These are phyloP conservation scores for Rhamnella rubrinervis DNA, from an alignment of 331 rosid species.

Conservation along the genomic window DNA sequence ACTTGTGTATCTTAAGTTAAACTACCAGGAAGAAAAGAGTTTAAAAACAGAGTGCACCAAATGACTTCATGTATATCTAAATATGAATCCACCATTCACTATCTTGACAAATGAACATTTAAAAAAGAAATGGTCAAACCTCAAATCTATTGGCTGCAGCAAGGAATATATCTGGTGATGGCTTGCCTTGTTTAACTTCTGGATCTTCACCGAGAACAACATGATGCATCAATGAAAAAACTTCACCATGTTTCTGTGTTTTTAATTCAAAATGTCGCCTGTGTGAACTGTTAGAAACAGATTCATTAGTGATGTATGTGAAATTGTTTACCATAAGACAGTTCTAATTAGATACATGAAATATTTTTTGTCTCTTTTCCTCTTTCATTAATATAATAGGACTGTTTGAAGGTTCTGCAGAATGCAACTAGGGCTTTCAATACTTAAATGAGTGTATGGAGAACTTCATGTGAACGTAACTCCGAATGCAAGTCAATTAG, in stretches of 20 bases:
- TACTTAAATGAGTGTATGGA: too few species aligned
- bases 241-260: constrained; percentile 70
- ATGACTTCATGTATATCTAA: neutral
- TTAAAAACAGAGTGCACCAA: neutral
- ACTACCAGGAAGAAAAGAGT: constrained; percentile 6
- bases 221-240: constrained; percentile 87
- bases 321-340: constrained; percentile 3
- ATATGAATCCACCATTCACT: too few species aligned
- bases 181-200: constrained; percentile 93
- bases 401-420: neutral
- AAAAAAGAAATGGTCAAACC: constrained; percentile 43
- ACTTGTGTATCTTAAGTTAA: constrained; percentile 10
- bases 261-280: constrained; percentile 78
- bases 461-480: neutral
- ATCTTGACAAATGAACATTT: neutral
- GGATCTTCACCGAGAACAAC: constrained; percentile 92
- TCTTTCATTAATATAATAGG: neutral
- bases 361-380: neutral
- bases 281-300: constrained; percentile 57
- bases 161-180: constrained; percentile 84
- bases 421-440: too few species aligned
- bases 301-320: constrained; percentile 23
- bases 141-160: constrained; percentile 91
- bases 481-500: neutral
- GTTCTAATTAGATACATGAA: neutral